Evolutionary conservation across 768 basidiomycete genomes (phyloP).

Genomic region (Ramaria sp.): DNA sequence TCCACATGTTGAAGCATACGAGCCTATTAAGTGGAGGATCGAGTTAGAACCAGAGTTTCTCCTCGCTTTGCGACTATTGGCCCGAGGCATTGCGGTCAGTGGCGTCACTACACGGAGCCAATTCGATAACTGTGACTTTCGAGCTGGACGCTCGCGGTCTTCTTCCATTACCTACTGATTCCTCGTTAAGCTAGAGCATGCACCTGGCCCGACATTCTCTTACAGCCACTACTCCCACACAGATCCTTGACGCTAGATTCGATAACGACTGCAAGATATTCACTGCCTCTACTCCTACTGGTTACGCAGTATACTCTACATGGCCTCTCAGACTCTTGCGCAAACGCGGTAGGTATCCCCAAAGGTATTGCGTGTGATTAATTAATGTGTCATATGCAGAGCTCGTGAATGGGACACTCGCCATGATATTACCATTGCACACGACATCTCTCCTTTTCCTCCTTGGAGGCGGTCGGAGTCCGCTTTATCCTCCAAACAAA

Average conservation of each 20-base stretch:
- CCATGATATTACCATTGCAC: constrained; percentile 69
- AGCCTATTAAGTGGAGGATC: not conserved
- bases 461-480: constrained; percentile 79
- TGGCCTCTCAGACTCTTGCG: constrained; percentile 68
- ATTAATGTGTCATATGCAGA: constrained; percentile 32
- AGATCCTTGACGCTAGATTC: constrained; percentile 68
- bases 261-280: constrained; percentile 76
- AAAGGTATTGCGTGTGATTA: not conserved
- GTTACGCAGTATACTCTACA: constrained; percentile 74
- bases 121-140: not conserved
- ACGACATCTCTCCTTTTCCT: constrained; percentile 77
- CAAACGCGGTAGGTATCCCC: constrained; percentile 53
- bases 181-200: constrained; percentile 30
- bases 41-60: too few relatives aligned
- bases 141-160: not conserved
- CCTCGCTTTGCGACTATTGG: too few relatives aligned
- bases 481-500: constrained; percentile 86
- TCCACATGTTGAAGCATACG: constrained; percentile 1
- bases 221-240: constrained; percentile 61
- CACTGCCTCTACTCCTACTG: constrained; percentile 65
- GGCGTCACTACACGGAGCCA: not conserved
- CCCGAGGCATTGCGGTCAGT: too few relatives aligned
- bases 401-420: constrained; percentile 66
- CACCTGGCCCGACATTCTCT: constrained; percentile 82
- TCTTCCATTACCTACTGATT: not conserved